Percentiles rank a stretch among this genome's conserved stretches.
Evolutionary conservation across 352 stramenopile species (phyloP).

Genomic region (Discostella stelligera): DNA sequence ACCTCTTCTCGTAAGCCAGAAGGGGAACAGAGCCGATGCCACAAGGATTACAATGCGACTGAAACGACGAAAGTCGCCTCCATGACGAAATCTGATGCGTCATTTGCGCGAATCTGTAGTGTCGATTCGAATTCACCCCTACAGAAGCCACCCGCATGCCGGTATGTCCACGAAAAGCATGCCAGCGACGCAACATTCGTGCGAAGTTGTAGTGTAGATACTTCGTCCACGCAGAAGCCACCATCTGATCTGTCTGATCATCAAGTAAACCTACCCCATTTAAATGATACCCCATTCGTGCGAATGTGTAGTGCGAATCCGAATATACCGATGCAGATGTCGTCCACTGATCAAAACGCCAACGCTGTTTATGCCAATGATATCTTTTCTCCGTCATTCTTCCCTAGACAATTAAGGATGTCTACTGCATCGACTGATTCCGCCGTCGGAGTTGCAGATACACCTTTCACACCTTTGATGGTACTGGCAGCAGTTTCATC

Average conservation of each 20-base stretch:
- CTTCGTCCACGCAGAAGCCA: background rate
- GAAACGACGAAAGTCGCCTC: background rate
- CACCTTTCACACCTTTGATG: constrained; percentile 5
- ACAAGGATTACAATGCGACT: background rate
- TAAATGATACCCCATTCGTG: background rate
- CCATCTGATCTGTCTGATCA: too few relatives aligned
- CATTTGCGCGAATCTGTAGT: background rate
- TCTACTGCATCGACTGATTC: background rate
- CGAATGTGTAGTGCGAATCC: too few relatives aligned
- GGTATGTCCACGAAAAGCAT: background rate
- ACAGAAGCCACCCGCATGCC: background rate
- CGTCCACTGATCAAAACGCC: background rate
- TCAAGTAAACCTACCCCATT: too few relatives aligned
- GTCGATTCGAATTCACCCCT: background rate
- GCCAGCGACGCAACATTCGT: background rate
- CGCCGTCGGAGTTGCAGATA: background rate
- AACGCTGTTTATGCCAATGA: constrained; percentile 2
- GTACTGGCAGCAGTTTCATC: constrained; percentile 6
- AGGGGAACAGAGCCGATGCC: background rate
- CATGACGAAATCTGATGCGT: background rate
- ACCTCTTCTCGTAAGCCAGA: background rate
- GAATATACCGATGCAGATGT: constrained; percentile 1
- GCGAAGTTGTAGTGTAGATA: background rate
- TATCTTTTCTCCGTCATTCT: constrained; percentile 16
- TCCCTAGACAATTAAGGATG: background rate